Conservation (phyloP, 768 basidiomycete genomes). For the Amyloporia xantha region DNA sequence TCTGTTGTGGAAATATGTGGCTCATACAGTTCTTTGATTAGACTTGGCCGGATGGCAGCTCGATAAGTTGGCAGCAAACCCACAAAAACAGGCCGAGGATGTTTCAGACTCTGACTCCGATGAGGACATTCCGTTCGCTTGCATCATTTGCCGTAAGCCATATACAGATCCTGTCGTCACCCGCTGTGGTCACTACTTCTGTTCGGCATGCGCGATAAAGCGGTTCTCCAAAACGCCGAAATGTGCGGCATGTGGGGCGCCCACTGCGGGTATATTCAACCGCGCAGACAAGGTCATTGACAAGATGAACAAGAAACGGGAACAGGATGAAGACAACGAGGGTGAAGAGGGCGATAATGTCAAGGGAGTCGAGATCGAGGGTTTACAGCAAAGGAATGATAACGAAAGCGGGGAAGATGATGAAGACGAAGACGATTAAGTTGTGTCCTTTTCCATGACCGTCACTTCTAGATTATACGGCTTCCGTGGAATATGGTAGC, state of each 20-base stretch:
- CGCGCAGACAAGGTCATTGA: constrained; percentile 88
- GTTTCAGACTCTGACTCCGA: constrained; percentile 64
- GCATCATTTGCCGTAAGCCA: constrained; percentile 89
- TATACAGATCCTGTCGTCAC: constrained; percentile 96
- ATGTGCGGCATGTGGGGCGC: constrained; percentile 88
- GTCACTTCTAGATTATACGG: no score
- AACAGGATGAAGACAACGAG: constrained; percentile 36
- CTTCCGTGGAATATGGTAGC: no score
- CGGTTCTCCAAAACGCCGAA: constrained; percentile 92
- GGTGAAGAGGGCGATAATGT: constrained; percentile 11
- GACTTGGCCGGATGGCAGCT: constrained; percentile 99
- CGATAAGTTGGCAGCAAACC: constrained; percentile 82
- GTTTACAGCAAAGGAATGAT: constrained; percentile 29
- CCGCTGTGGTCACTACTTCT: constrained; percentile 95
- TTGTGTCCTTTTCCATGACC: no score
- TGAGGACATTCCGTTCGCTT: constrained; percentile 96
- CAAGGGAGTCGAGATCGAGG: constrained; percentile 44
- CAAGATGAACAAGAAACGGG: constrained; percentile 67
- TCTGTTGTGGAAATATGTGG: constrained; percentile 5
- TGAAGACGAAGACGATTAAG: constrained; percentile 23
- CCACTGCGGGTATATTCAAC: constrained; percentile 96
- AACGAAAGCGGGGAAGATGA: constrained; percentile 23
- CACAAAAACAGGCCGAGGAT: constrained; percentile 55
- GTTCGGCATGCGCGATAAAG: constrained; percentile 91
- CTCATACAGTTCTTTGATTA: no score